phyloP scores from a whole-genome alignment of 2,329 filamentous ascomycete genomes.

The Plenodomus biglobosus region DNA sequence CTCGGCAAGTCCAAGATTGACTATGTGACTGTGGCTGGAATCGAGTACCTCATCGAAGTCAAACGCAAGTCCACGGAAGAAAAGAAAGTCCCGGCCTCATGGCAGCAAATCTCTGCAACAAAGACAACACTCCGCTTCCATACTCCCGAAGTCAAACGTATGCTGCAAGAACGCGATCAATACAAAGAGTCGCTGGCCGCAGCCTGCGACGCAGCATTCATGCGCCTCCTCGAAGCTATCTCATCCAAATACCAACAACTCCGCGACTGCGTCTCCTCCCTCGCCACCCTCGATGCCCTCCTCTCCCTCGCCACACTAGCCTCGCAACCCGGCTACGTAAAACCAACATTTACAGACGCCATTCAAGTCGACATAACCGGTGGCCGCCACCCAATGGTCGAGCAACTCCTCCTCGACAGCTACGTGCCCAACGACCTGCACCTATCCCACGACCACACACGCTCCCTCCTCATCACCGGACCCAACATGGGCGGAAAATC shows the following conservation, averaged over 20 bases:
- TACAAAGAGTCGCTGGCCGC: constrained; percentile 91
- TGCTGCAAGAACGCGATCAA: constrained; percentile 86
- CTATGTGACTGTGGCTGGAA: constrained; percentile 83
- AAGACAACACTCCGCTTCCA: constrained; percentile 93
- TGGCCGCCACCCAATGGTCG: constrained; percentile 93
- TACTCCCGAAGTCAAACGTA: constrained; percentile 81
- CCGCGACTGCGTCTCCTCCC: constrained; percentile 81
- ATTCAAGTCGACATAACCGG: constrained; percentile 69
- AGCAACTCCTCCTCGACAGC: constrained; percentile 78
- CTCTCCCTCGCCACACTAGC: constrained; percentile 84
- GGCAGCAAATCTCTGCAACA: constrained; percentile 92
- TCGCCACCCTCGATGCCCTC: constrained; percentile 87
- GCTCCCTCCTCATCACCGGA: constrained; percentile 86
- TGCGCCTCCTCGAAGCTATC: constrained; percentile 69
- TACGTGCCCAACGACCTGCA: constrained; percentile 90
- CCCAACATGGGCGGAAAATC: constrained; percentile 99
- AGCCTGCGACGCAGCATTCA: constrained; percentile 84
- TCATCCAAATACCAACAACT: constrained; percentile 84
- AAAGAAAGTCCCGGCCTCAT: constrained; percentile 87
- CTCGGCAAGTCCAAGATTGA: constrained; percentile 71
- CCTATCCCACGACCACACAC: constrained; percentile 58
- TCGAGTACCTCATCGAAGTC: constrained; percentile 94
- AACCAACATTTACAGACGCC: constrained; percentile 68
- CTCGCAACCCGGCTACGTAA: constrained; percentile 81
- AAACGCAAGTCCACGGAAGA: constrained; percentile 69